Conservation (phyloP, 2,329 filamentous ascomycete genomes). For the Xylariales sp. region DNA sequence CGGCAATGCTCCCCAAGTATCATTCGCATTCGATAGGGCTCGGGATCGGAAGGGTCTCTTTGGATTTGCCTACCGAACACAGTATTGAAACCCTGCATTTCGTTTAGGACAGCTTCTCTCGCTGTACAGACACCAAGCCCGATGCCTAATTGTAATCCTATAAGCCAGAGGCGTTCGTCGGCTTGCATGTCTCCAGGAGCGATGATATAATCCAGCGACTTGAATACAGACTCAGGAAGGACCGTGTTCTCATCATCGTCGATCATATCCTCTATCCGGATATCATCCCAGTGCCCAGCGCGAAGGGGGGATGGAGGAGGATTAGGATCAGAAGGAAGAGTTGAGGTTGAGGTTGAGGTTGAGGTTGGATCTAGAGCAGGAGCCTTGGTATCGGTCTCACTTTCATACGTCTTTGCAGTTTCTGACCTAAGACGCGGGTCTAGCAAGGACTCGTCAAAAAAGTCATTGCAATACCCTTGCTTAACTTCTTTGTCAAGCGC, state of each 20-base stretch:
- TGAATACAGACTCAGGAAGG: conserved; percentile 22
- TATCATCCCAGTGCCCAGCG: background rate
- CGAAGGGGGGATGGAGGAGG: background rate
- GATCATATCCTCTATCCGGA: conserved; percentile 1
- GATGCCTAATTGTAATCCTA: conserved; percentile 42
- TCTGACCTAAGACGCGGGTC: conserved; percentile 29
- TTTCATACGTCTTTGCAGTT: background rate
- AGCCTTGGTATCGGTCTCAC: background rate
- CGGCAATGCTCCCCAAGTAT: conserved; percentile 17
- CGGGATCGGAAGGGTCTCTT: background rate
- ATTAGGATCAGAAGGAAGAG: background rate
- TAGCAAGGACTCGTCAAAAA: conserved; percentile 33
- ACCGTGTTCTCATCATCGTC: background rate
- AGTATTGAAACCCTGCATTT: conserved; percentile 30
- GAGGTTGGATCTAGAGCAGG: background rate
- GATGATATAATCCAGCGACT: conserved; percentile 34
- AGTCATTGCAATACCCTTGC: conserved; percentile 21
- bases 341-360: background rate
- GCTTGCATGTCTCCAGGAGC: conserved; percentile 8
- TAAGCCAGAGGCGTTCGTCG: conserved; percentile 33
- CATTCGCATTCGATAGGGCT: conserved; percentile 23
- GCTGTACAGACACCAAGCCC: conserved; percentile 37
- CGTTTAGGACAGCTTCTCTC: conserved; percentile 36
- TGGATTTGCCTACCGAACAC: conserved; percentile 29
- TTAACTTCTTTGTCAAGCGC: conserved; percentile 24